These are phyloP conservation scores for Saussurea involucrata DNA, from an alignment of 129 eudicot genomes.

Conservation along the genomic window DNA sequence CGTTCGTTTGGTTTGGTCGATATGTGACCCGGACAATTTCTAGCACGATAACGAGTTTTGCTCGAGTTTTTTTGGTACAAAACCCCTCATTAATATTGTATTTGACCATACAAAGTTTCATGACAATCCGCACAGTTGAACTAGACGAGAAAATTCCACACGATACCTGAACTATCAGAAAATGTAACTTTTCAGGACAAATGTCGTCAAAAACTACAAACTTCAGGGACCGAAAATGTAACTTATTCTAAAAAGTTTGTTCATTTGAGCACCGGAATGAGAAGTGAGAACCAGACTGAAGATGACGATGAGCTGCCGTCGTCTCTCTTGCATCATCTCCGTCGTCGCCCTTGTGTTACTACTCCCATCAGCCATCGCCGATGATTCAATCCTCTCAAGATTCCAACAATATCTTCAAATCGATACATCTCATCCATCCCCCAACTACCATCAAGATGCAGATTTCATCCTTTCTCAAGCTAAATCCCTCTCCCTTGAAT, in stretches of 20 bases:
- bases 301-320: not conserved
- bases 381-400: conserved; percentile 44
- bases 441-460: conserved; percentile 61
- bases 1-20: no score
- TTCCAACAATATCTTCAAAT: conserved; percentile 79
- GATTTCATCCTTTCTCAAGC: conserved; percentile 75
- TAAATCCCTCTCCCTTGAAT: conserved; percentile 61
- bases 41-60: no score
- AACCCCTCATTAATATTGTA: no score
- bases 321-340: conserved; percentile 4
- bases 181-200: not conserved
- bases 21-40: no score
- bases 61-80: no score
- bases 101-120: no score
- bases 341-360: not conserved
- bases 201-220: not conserved
- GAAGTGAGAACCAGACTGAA: not conserved
- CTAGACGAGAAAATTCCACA: no score
- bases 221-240: not conserved
- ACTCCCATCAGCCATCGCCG: not conserved
- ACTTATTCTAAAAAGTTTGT: not conserved
- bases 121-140: no score
- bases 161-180: no score
- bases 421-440: conserved; percentile 84
- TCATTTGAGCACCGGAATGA: not conserved